A percentile compares a stretch with the other conserved stretches of the same genome.
phyloP scores from a whole-genome alignment of 306 rosid species.

The Echinosophora koreensis region DNA sequence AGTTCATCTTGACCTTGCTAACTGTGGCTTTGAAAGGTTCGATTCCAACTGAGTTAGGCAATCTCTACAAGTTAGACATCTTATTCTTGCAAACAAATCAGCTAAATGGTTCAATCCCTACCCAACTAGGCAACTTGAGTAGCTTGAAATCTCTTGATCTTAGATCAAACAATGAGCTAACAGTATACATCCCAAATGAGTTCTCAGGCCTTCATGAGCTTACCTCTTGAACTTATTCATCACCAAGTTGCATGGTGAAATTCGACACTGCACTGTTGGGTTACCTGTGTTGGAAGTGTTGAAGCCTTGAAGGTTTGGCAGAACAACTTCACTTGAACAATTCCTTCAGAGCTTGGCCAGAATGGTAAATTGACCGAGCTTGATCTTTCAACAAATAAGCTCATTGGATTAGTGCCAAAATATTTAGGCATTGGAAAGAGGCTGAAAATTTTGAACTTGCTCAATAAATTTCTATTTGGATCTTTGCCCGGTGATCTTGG shows the following conservation, averaged over 20 bases:
- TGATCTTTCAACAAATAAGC: slow-evolving; percentile 87
- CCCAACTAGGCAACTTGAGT: slow-evolving; percentile 72
- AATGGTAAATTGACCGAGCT: slow-evolving; percentile 70
- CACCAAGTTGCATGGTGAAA: slow-evolving; percentile 85
- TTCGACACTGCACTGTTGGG: slow-evolving; percentile 69
- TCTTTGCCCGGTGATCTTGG: slow-evolving; percentile 81
- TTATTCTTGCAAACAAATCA: slow-evolving; percentile 87
- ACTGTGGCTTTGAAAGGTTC: slow-evolving; percentile 77
- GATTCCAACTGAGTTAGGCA: slow-evolving; percentile 81
- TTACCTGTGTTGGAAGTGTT: slow-evolving; percentile 73
- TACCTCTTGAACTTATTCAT: slow-evolving; percentile 78
- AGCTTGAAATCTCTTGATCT: slow-evolving; percentile 73
- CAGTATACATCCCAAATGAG: slow-evolving; percentile 75
- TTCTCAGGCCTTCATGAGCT: slow-evolving; percentile 73
- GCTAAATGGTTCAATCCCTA: slow-evolving; percentile 72
- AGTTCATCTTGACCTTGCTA: slow-evolving; percentile 82
- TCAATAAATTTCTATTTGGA: slow-evolving; percentile 84
- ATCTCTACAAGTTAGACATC: slow-evolving; percentile 69
- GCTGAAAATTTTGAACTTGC: slow-evolving; percentile 71
- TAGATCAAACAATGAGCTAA: slow-evolving; percentile 80
- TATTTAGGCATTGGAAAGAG: slow-evolving; percentile 69
- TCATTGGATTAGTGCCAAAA: slow-evolving; percentile 79
- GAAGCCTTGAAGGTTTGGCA: slow-evolving; percentile 87
- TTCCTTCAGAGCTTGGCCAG: slow-evolving; percentile 79
- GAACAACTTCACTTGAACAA: slow-evolving; percentile 82